Evolutionary conservation across 2,329 filamentous ascomycete species (phyloP), one percentile per base, ranked within the genome.

Genomic region (Colletotrichum kahawae): DNA sequence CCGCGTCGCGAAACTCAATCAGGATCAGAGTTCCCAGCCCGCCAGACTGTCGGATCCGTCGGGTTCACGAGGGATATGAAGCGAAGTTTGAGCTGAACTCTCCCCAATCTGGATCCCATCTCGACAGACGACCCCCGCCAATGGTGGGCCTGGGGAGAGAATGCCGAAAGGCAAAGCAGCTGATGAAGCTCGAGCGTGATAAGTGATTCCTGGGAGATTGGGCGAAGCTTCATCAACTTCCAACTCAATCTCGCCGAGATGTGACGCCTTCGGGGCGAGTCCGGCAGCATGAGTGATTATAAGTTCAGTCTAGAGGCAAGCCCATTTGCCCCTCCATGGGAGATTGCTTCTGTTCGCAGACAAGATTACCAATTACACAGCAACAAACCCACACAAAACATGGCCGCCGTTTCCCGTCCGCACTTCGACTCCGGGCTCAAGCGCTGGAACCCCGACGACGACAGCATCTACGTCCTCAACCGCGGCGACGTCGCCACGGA

Each of bases 391-490:
- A 51, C 21, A 51, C 12, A 21, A 51, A 2, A 7, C 70, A 73
- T 73, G 70, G 27, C 57, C 24, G 48, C 43, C 4, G 66, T 63
- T 10, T 63, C 66, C 6, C 48, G 36, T 5, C 27, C 57, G 2
- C 48, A n/a, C 12, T 59, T 38, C 8, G 33, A 43, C 18, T 31
- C 43, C 18, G 33, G 34, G n/a, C 18, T 64, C 14, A 13, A 31
- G 12, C 70, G 27, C 27, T 70, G 66, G 70, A 70, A 70, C 65
- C 27, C 43, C 5, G 66, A 70, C 7, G 56, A 73, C 9, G 34
- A 69, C 29, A 36, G 33, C 18, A 16, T 63, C 33, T 75, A 75
- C 57, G 21, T 29, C 10, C 72, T 71, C 38, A 71, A 71, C 57
- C 38, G 56, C 8, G 68, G 62, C 36, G 67, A 57, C 27, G 54